Conservation (phyloP, 73 alveolate genomes). For the Paramecium sexaurelia region DNA sequence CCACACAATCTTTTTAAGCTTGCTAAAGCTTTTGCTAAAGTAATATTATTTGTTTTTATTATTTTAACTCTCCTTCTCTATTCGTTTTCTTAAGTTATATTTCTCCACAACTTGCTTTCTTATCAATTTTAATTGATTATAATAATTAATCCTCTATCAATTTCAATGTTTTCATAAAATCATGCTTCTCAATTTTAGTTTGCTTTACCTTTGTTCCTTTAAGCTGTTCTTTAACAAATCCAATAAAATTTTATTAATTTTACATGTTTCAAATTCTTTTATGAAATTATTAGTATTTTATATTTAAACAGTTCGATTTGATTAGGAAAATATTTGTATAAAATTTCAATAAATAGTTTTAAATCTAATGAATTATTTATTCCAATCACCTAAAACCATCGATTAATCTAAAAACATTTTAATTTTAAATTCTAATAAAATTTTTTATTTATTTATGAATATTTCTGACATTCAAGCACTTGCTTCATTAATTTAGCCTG, state of each 20-base stretch:
- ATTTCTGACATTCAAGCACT: neutral
- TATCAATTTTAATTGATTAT: neutral
- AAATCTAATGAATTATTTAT: too few species aligned
- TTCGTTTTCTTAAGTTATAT: constrained; percentile 6
- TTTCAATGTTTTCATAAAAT: constrained; percentile 9
- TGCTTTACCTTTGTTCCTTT: neutral
- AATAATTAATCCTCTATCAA: neutral
- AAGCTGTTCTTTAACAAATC: neutral
- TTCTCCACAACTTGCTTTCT: neutral
- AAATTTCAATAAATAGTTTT: too few species aligned
- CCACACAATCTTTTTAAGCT: neutral
- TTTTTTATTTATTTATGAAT: neutral
- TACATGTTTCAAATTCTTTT: neutral
- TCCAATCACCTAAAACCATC: too few species aligned
- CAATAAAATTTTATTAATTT: neutral
- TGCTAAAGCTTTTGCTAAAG: neutral
- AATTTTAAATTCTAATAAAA: neutral
- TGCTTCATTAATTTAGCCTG: neutral
- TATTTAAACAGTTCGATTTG: neutral
- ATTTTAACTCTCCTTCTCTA: constrained; percentile 7
- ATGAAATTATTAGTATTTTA: neutral
- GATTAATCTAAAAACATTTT: neutral
- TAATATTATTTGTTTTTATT: neutral
- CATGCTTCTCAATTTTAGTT: neutral
- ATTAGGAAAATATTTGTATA: neutral